Evolutionary conservation across 2,329 filamentous ascomycete species (phyloP), one percentile per base, ranked within the genome.

Genomic region (Neofusicoccum cordaticola): DNA sequence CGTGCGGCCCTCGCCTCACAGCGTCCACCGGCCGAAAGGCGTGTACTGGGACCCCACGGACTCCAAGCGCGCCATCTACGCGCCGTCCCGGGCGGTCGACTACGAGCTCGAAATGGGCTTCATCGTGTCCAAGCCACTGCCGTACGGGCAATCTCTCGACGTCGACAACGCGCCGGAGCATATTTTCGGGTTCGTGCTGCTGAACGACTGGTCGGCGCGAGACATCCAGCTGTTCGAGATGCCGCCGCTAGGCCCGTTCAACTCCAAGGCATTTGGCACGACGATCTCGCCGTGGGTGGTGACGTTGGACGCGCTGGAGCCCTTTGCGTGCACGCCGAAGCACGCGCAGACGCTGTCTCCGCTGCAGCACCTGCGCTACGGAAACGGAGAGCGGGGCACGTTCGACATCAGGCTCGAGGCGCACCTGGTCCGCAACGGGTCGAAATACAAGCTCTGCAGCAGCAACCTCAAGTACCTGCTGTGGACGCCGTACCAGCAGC

Each of bases 171-270:
- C 80, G 0, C 74, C 77, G 15, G 79, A 85, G 0, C 84, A 88
- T 67, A 85, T 88, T 15, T 88, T 89, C 71, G 86, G 87, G 0
- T 77, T 87, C n/a, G 82, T 86, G 0, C 73, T 89, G 42, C 69
- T 89, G 12, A 89, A 89, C 67, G 86, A 89, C 67, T 89, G 86
- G 86, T 83, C 66, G 17, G 83, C 85, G 19, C 78, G 86, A n/a
- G 86, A 89, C 70, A 85, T 89, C 19, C 86, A 89, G 71, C 80
- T 75, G 0, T 77, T 85, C 22, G 87, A 89, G 68, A 88, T 88
- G 85, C 78, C 77, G 2, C 86, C 86, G 0, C 74, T 88, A 0
- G 86, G 86, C 0, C 87, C 87, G 0, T 80, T 88, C 61, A 86
- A 88, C 58, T 81, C 82, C 2, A 90, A 89, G 71, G 83, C 81